Conservation (phyloP, 2,329 filamentous ascomycete species). For the Tolypocladium capitatum region DNA sequence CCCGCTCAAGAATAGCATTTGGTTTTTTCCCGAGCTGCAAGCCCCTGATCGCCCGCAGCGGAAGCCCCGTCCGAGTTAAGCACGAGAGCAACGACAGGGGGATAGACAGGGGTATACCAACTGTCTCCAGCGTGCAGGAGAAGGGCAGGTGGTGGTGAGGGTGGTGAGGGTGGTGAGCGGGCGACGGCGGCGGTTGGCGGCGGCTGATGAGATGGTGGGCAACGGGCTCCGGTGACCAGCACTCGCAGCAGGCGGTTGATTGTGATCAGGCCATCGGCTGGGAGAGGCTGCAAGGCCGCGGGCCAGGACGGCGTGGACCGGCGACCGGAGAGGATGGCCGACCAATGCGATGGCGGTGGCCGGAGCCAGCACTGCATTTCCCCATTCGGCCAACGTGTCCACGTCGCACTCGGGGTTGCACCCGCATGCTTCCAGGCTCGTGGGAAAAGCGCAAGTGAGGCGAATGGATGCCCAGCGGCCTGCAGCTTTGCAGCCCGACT, state of each 20-base stretch:
- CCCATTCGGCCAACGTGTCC: background rate
- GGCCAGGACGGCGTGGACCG: background rate
- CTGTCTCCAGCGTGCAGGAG: background rate
- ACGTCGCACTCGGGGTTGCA: background rate
- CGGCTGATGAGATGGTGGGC: background rate
- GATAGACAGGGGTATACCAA: too few species aligned
- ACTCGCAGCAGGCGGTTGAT: background rate
- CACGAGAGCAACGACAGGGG: background rate
- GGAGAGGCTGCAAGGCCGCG: background rate
- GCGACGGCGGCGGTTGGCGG: background rate
- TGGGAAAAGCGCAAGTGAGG: background rate
- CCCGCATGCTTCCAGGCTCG: background rate
- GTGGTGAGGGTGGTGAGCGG: background rate
- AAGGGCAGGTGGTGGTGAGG: background rate
- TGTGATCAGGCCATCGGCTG: background rate
- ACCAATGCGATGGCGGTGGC: background rate
- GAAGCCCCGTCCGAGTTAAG: background rate
- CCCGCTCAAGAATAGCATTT: too few species aligned
- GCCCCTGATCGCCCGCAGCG: conserved; percentile 1
- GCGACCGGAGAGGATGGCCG: background rate
- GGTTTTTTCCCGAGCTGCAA: too few species aligned
- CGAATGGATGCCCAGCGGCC: background rate
- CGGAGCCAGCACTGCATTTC: background rate
- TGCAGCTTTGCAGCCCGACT: background rate
- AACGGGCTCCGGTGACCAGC: background rate